Conservation (phyloP, 768 basidiomycete genomes). For the Coprinopsis strossmayeri region DNA sequence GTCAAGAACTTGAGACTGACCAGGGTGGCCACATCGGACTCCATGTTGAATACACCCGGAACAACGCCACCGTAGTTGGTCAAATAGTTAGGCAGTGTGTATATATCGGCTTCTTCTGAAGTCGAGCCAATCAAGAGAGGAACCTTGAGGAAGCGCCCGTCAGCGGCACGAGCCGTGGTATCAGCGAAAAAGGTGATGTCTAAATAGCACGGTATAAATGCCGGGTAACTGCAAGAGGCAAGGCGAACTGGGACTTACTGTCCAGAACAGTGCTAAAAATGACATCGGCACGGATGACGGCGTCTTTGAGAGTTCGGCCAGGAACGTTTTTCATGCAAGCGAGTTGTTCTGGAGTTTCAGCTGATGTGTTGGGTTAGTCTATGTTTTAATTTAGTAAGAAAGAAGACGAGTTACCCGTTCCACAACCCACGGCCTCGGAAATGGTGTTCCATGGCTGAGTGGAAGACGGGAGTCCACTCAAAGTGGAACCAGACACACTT, state of each 20-base stretch:
- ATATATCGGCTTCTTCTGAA: conserved; percentile 27
- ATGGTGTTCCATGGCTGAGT: conserved; percentile 27
- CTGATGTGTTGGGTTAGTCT: neutral
- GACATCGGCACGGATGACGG: conserved; percentile 20
- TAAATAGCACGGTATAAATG: too few species aligned
- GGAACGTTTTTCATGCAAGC: conserved; percentile 29
- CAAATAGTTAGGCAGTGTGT: too few species aligned
- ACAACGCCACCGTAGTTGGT: too few species aligned
- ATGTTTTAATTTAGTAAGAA: neutral
- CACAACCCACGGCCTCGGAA: conserved; percentile 25
- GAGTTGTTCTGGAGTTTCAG: conserved; percentile 21
- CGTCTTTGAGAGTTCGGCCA: conserved; percentile 22
- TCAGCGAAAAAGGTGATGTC: neutral
- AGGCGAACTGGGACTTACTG: conserved; percentile 14
- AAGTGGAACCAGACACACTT: too few species aligned
- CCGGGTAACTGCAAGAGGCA: neutral
- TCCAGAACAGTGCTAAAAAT: conserved; percentile 21
- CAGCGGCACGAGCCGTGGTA: conserved; percentile 12
- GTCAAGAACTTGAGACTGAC: neutral
- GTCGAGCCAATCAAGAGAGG: conserved; percentile 24
- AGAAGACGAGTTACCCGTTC: conserved; percentile 17
- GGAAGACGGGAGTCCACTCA: too few species aligned
- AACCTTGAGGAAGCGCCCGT: conserved; percentile 23
- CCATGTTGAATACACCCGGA: too few species aligned
- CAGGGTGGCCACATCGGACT: too few species aligned